These are phyloP conservation scores for Suillus ampliporus DNA, from an alignment of 768 basidiomycete genomes.

Conservation along the genomic window DNA sequence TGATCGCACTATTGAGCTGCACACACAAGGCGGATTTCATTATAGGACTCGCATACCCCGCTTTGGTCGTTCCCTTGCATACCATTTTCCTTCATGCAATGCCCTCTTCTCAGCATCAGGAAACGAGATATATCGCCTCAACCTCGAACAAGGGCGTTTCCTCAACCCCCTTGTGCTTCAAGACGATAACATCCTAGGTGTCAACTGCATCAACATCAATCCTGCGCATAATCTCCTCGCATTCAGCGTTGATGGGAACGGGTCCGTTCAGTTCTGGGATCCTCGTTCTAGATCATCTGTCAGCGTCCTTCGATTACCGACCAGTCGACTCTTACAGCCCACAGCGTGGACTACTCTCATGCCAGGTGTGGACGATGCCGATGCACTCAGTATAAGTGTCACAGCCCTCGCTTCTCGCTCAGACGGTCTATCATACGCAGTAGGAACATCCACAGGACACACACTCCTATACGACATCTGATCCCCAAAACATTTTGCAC, in stretches of 20 bases:
- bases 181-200: constrained; percentile 70
- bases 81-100: constrained; percentile 94
- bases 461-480: constrained; percentile 95
- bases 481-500: constrained; percentile 77
- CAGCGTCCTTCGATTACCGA: constrained; percentile 69
- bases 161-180: constrained; percentile 77
- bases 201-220: constrained; percentile 93
- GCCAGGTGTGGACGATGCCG: constrained; percentile 42
- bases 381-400: constrained; percentile 53
- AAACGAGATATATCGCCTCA: constrained; percentile 89
- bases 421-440: constrained; percentile 92
- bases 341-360: constrained; percentile 37
- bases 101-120: constrained; percentile 86
- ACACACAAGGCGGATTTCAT: constrained; percentile 93
- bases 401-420: constrained; percentile 85
- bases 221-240: constrained; percentile 88
- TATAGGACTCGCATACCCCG: constrained; percentile 93
- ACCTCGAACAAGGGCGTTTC: constrained; percentile 94
- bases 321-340: constrained; percentile 52
- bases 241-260: constrained; percentile 87
- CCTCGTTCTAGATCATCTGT: constrained; percentile 80
- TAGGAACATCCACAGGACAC: constrained; percentile 95
- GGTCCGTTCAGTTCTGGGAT: constrained; percentile 96
- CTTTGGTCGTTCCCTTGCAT: constrained; percentile 90
- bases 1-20: constrained; percentile 92